Conservation (phyloP, 257 asterid genomes). For the Ballota nigra region DNA sequence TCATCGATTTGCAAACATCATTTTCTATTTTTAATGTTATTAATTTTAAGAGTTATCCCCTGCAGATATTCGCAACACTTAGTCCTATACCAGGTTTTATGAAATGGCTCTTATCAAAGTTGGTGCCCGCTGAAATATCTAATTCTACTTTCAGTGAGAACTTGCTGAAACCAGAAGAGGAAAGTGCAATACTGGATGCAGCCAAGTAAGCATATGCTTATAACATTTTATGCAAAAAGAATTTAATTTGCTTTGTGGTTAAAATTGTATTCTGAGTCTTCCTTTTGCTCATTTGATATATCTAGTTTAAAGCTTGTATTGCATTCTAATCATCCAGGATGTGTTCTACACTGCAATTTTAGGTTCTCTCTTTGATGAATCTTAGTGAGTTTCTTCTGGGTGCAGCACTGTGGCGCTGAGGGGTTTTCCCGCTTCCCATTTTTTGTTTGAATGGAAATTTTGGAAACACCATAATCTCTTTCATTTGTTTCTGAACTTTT, state of each 20-base stretch:
- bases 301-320: conserved; percentile 4
- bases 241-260: background rate
- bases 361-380: background rate
- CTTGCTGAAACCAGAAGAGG: conserved; percentile 82
- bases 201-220: conserved; percentile 48
- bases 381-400: background rate
- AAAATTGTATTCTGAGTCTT: background rate
- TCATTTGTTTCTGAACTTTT: background rate
- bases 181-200: conserved; percentile 58
- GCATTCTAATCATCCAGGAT: conserved; percentile 4
- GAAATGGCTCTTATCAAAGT: conserved; percentile 85
- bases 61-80: conserved; percentile 95
- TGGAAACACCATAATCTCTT: conserved; percentile 3
- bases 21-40: conserved; percentile 13
- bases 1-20: background rate
- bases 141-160: conserved; percentile 67
- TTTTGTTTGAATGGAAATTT: background rate
- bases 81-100: conserved; percentile 95
- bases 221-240: conserved; percentile 17
- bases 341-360: background rate
- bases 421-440: background rate
- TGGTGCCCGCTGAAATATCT: conserved; percentile 67
- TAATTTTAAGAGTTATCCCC: conserved; percentile 24
- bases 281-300: background rate
- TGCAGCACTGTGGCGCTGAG: background rate